A percentile compares a stretch with the other conserved stretches of the same genome.
These are phyloP conservation scores for Syzygium grande DNA, from an alignment of 345 rosid species.

Conservation along the genomic window DNA sequence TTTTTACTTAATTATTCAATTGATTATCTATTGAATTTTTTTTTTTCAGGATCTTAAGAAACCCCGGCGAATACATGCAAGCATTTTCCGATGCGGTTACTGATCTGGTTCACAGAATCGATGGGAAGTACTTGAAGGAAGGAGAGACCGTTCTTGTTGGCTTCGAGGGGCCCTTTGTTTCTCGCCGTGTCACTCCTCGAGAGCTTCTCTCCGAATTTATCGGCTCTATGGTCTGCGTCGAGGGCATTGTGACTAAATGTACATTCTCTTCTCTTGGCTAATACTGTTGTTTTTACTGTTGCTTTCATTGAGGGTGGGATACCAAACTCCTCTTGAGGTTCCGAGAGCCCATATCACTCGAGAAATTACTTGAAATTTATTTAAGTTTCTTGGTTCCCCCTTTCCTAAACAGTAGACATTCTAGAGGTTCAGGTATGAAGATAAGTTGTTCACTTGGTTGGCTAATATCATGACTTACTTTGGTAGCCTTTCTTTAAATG, in stretches of 20 bases:
- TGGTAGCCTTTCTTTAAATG: neutral
- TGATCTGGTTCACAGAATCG: constrained; percentile 61
- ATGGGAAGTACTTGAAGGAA: constrained; percentile 73
- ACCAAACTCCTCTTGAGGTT: neutral
- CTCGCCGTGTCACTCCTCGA: constrained; percentile 89
- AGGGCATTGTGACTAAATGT: constrained; percentile 97
- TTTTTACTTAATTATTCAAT: neutral
- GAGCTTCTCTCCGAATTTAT: constrained; percentile 91
- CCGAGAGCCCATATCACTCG: neutral
- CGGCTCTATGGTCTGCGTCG: constrained; percentile 94
- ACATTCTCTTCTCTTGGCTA: constrained; percentile 1
- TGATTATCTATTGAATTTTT: neutral
- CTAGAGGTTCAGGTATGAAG: neutral
- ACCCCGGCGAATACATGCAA: constrained; percentile 83
- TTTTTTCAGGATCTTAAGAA: constrained; percentile 54
- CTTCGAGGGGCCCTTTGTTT: constrained; percentile 92
- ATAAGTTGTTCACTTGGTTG: neutral
- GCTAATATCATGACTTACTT: neutral
- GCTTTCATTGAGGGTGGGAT: neutral
- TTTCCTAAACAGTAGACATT: neutral
- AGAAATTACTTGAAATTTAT: neutral
- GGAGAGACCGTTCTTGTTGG: constrained; percentile 82
- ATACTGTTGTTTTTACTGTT: neutral
- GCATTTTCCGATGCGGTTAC: constrained; percentile 90
- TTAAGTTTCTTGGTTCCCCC: neutral